A percentile compares a stretch with the other conserved stretches of the same genome.
phyloP scores from a whole-genome alignment of 2,329 filamentous ascomycete genomes.

The Botrytis elliptica region DNA sequence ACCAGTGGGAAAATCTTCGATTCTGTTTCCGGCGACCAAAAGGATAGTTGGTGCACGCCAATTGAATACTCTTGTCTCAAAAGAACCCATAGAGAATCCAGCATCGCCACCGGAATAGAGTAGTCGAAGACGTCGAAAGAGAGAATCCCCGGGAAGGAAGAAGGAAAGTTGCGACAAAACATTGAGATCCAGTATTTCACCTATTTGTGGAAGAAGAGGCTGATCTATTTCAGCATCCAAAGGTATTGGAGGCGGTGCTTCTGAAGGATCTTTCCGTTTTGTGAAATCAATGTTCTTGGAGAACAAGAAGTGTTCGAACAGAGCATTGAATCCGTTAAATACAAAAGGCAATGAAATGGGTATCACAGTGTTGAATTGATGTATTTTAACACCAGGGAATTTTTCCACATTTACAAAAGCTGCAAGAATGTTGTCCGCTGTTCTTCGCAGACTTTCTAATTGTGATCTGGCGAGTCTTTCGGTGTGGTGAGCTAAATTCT shows the following conservation, averaged over 20 bases:
- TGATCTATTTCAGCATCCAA: constrained; percentile 30
- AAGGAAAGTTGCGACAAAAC: constrained; percentile 69
- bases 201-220: constrained; percentile 52
- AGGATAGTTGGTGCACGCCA: constrained; percentile 74
- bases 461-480: constrained; percentile 55
- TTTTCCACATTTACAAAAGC: constrained; percentile 66
- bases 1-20: constrained; percentile 49
- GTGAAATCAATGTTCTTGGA: constrained; percentile 67
- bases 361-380: constrained; percentile 59
- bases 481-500: constrained; percentile 61
- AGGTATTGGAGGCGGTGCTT: constrained; percentile 23
- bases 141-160: constrained; percentile 62
- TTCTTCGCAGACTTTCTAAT: constrained; percentile 57
- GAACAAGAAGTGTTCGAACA: constrained; percentile 76
- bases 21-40: constrained; percentile 63
- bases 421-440: constrained; percentile 64
- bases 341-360: constrained; percentile 62
- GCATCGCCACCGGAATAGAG: constrained; percentile 69
- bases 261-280: constrained; percentile 36
- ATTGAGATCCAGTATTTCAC: constrained; percentile 64
- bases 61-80: constrained; percentile 73
- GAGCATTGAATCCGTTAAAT: constrained; percentile 63
- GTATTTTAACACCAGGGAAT: constrained; percentile 60
- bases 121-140: constrained; percentile 65
- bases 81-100: constrained; percentile 75